A percentile compares a stretch with the other conserved stretches of the same genome.
These are phyloP conservation scores for Astragalus glycyphyllos DNA, from an alignment of 306 rosid species.

Conservation along the genomic window DNA sequence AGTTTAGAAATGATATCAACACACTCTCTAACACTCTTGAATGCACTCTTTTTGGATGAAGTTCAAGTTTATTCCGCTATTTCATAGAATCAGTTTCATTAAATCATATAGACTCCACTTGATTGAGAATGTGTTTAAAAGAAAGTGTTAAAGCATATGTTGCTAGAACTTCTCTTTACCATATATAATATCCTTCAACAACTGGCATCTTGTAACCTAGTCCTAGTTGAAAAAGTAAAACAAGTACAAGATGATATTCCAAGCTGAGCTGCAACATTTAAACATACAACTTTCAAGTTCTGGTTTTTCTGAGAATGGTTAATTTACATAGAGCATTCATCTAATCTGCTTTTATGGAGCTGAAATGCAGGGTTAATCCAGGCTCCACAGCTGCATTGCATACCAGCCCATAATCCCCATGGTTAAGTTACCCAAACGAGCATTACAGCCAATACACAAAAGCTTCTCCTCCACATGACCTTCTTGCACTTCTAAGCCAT, in stretches of 20 bases:
- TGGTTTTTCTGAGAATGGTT: not conserved
- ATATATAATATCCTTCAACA: too few species aligned
- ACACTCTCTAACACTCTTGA: too few species aligned
- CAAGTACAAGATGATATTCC: slow-evolving; percentile 10
- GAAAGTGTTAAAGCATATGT: too few species aligned
- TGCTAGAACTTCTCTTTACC: too few species aligned
- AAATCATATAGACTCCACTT: too few species aligned
- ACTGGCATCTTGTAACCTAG: not conserved
- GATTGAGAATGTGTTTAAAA: too few species aligned
- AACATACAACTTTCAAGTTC: slow-evolving; percentile 29
- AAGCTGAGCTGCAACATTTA: slow-evolving; percentile 13
- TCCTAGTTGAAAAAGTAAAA: not conserved
- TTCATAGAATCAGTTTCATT: too few species aligned
- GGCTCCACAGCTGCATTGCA: slow-evolving; percentile 91
- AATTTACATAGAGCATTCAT: slow-evolving; percentile 59
- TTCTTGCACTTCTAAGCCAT: slow-evolving; percentile 68
- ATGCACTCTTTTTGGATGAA: too few species aligned
- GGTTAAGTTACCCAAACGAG: slow-evolving; percentile 84
- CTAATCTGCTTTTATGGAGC: slow-evolving; percentile 78
- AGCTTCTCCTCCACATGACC: slow-evolving; percentile 82
- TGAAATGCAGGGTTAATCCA: slow-evolving; percentile 92
- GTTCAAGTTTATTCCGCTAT: too few species aligned
- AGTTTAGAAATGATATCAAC: too few species aligned
- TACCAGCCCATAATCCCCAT: slow-evolving; percentile 95
- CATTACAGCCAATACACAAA: slow-evolving; percentile 77